Conservation (phyloP, 192 early-diverging fungal species). For the Rhizophagus sp. region DNA sequence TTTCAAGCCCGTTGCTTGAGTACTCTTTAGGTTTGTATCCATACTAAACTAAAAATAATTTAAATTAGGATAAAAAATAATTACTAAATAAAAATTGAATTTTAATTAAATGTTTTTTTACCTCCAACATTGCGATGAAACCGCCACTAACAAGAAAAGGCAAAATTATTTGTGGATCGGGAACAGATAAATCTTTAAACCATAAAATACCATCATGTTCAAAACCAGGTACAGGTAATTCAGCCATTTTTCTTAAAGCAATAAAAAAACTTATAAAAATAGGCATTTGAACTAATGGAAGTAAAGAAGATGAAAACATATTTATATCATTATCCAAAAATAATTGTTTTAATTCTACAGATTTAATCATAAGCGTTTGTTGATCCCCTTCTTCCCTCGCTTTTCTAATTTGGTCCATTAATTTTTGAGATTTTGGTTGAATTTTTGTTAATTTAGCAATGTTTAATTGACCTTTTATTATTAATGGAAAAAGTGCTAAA, state of each 20-base stretch:
- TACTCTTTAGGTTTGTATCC: background rate
- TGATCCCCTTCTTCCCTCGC: conserved; percentile 62
- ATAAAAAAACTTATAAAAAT: conserved; percentile 86
- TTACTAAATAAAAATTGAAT: background rate
- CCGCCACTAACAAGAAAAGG: conserved; percentile 70
- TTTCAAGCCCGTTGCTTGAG: background rate
- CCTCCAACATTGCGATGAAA: conserved; percentile 74
- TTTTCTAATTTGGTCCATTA: conserved; percentile 65
- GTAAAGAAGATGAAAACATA: conserved; percentile 61
- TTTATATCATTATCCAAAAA: conserved; percentile 66
- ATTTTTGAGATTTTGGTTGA: conserved; percentile 67
- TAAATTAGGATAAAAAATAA: background rate
- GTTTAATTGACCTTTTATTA: conserved; percentile 71
- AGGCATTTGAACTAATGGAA: conserved; percentile 71
- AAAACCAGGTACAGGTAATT: conserved; percentile 80
- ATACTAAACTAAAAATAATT: background rate
- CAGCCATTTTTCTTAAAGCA: conserved; percentile 78
- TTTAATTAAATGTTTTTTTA: conserved; percentile 24
- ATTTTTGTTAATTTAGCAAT: conserved; percentile 67
- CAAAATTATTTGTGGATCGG: conserved; percentile 83
- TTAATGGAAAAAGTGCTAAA: conserved; percentile 68
- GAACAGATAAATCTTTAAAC: conserved; percentile 81
- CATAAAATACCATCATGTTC: conserved; percentile 73
- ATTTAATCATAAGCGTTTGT: conserved; percentile 41
- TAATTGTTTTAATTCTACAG: conserved; percentile 58